Percentiles rank a stretch among this genome's conserved stretches.
phyloP scores from a whole-genome alignment of 805 yeast species.

The Candida sonorensis region DNA sequence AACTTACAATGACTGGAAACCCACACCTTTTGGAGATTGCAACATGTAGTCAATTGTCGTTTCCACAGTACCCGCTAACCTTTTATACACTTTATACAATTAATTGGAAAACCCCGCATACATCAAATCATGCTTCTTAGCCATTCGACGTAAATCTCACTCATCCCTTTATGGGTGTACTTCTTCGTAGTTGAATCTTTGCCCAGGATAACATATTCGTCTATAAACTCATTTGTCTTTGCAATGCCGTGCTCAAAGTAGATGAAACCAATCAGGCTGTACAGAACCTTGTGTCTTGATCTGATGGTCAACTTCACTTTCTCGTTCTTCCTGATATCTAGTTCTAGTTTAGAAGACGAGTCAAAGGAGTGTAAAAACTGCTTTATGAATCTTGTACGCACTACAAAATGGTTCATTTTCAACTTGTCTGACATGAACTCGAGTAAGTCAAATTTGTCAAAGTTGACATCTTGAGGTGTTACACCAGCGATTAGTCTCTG shows the following conservation, averaged over 20 bases:
- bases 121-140: background rate
- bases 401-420: background rate
- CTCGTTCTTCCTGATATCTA: conserved; percentile 1
- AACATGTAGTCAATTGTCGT: too few species aligned
- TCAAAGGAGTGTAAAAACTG: conserved; percentile 1
- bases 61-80: too few species aligned
- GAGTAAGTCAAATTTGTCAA: conserved; percentile 1
- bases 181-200: conserved; percentile 5
- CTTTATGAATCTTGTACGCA: background rate
- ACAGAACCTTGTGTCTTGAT: conserved; percentile 15
- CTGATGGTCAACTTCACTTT: conserved; percentile 14
- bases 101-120: too few species aligned
- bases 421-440: too few species aligned
- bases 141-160: conserved; percentile 14
- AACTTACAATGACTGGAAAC: conserved; percentile 36
- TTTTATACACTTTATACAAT: too few species aligned
- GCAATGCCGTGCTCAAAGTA: conserved; percentile 16
- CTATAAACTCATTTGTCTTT: conserved; percentile 16
- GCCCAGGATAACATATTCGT: conserved; percentile 24
- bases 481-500: too few species aligned
- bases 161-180: conserved; percentile 23
- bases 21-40: conserved; percentile 46
- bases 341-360: conserved; percentile 3
- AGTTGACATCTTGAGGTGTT: background rate
- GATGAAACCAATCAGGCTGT: conserved; percentile 22